phyloP scores from a whole-genome alignment of 495 filamentous ascomycete species.

The Pseudoneurospora amorphoporcata region DNA sequence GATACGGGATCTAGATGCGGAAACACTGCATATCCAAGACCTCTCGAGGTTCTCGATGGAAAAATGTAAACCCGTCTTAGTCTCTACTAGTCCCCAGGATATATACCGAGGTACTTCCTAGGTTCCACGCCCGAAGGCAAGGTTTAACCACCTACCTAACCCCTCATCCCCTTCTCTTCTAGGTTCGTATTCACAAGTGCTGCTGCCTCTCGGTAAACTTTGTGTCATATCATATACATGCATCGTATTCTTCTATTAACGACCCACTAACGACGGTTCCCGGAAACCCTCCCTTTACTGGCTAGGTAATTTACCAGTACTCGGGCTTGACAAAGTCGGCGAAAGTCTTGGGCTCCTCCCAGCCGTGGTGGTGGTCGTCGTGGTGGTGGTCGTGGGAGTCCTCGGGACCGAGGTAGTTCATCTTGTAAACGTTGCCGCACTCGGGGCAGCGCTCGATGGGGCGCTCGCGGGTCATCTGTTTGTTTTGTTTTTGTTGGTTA shows the following conservation, averaged over 20 bases:
- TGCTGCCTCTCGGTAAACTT: not conserved
- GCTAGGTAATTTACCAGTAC: conserved; percentile 54
- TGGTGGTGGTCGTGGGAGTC: conserved; percentile 44
- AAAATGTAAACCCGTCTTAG: not conserved
- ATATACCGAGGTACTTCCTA: too few relatives aligned
- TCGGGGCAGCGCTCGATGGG: conserved; percentile 89
- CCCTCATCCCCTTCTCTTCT: not conserved
- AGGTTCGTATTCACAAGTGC: not conserved
- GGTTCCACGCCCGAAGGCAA: not conserved
- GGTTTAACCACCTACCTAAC: not conserved
- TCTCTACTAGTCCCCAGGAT: not conserved
- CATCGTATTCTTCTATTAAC: conserved; percentile 8
- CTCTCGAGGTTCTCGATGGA: not conserved
- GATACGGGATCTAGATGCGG: too few relatives aligned
- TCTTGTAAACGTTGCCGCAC: conserved; percentile 91
- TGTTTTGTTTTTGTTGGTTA: too few relatives aligned
- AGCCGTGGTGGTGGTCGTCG: conserved; percentile 45
- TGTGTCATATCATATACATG: not conserved
- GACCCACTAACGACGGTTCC: not conserved
- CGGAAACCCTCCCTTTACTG: not conserved
- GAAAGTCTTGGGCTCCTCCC: conserved; percentile 81
- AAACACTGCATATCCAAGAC: not conserved
- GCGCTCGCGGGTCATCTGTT: conserved; percentile 75
- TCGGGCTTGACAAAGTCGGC: conserved; percentile 86
- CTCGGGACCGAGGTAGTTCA: conserved; percentile 84